These are phyloP conservation scores for Saraca asoca DNA, from an alignment of 331 rosid species.

Conservation along the genomic window DNA sequence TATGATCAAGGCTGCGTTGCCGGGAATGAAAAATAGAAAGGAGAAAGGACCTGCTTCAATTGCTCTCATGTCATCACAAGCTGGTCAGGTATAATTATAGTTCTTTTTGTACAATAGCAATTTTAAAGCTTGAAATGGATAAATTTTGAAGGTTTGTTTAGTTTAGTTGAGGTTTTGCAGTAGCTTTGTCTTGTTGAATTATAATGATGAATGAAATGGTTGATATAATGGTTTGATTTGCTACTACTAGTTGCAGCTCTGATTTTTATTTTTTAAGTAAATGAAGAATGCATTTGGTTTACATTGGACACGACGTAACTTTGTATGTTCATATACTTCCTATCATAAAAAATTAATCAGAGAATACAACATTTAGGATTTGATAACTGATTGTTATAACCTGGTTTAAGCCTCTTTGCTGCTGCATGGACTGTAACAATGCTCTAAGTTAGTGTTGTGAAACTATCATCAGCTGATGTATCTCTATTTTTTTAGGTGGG, in stretches of 20 bases:
- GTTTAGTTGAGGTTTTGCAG: background rate
- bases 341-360: too few species aligned
- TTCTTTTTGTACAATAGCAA: background rate
- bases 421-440: background rate
- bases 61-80: slow-evolving; percentile 87
- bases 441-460: background rate
- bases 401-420: background rate
- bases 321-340: too few species aligned
- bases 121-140: background rate
- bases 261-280: too few species aligned
- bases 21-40: slow-evolving; percentile 58
- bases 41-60: slow-evolving; percentile 67
- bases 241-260: too few species aligned
- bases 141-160: background rate
- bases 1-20: slow-evolving; percentile 84
- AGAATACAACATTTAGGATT: slow-evolving; percentile 6
- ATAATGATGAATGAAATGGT: too few species aligned
- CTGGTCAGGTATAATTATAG: slow-evolving; percentile 65
- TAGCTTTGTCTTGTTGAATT: too few species aligned
- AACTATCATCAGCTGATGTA: slow-evolving; percentile 8
- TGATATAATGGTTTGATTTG: too few species aligned
- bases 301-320: background rate
- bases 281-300: too few species aligned
- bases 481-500: slow-evolving; percentile 61
- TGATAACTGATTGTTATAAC: slow-evolving; percentile 3